phyloP scores from a whole-genome alignment of 768 basidiomycete species.

The Suillus plorans region DNA sequence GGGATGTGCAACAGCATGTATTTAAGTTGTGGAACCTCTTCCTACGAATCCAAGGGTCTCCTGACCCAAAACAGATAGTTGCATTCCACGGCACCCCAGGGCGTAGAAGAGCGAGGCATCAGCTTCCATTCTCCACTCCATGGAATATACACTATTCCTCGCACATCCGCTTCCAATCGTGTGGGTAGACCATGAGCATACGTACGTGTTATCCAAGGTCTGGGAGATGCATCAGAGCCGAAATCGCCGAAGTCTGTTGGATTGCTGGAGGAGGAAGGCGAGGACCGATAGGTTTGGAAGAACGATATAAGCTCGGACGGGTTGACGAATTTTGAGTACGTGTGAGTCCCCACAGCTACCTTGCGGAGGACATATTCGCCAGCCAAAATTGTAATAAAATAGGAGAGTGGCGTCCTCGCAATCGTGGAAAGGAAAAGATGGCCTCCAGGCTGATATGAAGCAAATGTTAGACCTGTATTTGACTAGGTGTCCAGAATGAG shows the following conservation, averaged over 20 bases:
- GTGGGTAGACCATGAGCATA: slow-evolving; percentile 49
- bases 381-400: slow-evolving; percentile 66
- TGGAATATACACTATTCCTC: slow-evolving; percentile 77
- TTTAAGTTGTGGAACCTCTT: not conserved
- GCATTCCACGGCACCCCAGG: slow-evolving; percentile 51
- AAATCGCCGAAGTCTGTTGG: not conserved
- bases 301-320: slow-evolving; percentile 83
- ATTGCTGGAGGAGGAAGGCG: slow-evolving; percentile 13
- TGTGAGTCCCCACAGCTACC: slow-evolving; percentile 88
- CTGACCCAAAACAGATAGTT: slow-evolving; percentile 91
- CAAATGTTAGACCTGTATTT: not conserved
- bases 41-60: slow-evolving; percentile 44
- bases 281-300: slow-evolving; percentile 60
- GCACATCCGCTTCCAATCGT: slow-evolving; percentile 72
- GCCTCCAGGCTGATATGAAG: slow-evolving; percentile 77
- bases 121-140: slow-evolving; percentile 68
- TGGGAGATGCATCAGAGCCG: slow-evolving; percentile 10
- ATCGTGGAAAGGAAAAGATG: slow-evolving; percentile 96
- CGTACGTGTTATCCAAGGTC: slow-evolving; percentile 62
- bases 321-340: slow-evolving; percentile 86
- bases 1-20: slow-evolving; percentile 16
- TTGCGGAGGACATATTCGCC: slow-evolving; percentile 82
- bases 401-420: slow-evolving; percentile 78
- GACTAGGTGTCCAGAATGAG: not conserved
- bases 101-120: slow-evolving; percentile 53